phyloP scores from a whole-genome alignment of 768 basidiomycete species.

The Boletellus emodensis region DNA sequence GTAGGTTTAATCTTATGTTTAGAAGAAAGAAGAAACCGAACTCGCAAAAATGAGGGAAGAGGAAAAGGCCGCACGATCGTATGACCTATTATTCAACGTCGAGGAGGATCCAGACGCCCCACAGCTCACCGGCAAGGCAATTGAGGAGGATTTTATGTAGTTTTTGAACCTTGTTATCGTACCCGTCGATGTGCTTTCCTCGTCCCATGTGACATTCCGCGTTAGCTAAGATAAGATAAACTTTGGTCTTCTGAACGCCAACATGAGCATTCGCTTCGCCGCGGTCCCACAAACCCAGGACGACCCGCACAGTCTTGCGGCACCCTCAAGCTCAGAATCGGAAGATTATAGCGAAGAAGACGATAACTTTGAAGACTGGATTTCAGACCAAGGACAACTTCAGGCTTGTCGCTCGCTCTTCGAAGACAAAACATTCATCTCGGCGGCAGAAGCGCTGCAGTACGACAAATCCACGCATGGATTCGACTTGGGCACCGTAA shows the following conservation, averaged over 20 bases:
- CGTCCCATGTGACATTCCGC: not conserved
- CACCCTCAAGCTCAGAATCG: constrained; percentile 22
- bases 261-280: constrained; percentile 32
- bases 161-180: not conserved
- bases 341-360: constrained; percentile 40
- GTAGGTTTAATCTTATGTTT: not conserved
- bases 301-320: constrained; percentile 9
- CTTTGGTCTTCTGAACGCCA: not conserved
- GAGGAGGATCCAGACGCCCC: constrained; percentile 52
- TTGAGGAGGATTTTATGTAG: constrained; percentile 91
- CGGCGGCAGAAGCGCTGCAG: constrained; percentile 52
- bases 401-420: constrained; percentile 70
- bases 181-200: not conserved
- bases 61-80: constrained; percentile 84
- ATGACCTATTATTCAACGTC: constrained; percentile 72
- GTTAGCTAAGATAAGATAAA: not conserved
- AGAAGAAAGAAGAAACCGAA: constrained; percentile 81
- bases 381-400: constrained; percentile 57
- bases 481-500: constrained; percentile 57
- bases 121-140: constrained; percentile 61
- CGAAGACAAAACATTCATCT: constrained; percentile 57
- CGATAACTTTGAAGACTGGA: constrained; percentile 77
- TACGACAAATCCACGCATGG: constrained; percentile 59
- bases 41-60: constrained; percentile 73
- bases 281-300: constrained; percentile 1